Evolutionary conservation across 768 basidiomycete species (phyloP).

Genomic region (Hericium coralloides): DNA sequence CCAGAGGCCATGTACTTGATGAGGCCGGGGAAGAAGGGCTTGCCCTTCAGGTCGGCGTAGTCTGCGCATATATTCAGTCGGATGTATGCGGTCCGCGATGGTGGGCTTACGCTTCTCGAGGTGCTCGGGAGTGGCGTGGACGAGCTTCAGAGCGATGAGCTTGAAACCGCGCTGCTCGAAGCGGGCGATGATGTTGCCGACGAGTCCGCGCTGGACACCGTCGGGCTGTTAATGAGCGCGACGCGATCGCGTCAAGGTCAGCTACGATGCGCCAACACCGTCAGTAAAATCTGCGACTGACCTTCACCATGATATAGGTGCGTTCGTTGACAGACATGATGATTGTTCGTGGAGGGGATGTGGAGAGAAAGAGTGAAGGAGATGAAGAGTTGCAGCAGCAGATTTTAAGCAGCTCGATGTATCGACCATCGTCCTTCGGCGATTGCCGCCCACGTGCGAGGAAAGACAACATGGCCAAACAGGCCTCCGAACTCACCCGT

Average conservation of each 20-base stretch:
- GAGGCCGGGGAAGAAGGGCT: constrained; percentile 93
- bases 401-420: constrained; percentile 20
- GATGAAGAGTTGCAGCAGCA: constrained; percentile 11
- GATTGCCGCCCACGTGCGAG: constrained; percentile 19
- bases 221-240: constrained; percentile 61
- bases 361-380: constrained; percentile 21
- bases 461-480: constrained; percentile 36
- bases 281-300: constrained; percentile 14
- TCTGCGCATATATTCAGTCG: constrained; percentile 36
- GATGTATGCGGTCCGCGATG: not conserved
- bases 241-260: not conserved
- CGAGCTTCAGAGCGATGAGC: constrained; percentile 90
- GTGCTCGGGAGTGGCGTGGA: constrained; percentile 68
- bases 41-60: constrained; percentile 92
- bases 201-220: constrained; percentile 93
- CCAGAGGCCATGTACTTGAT: constrained; percentile 96
- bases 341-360: constrained; percentile 7
- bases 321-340: constrained; percentile 71
- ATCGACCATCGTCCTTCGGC: constrained; percentile 9
- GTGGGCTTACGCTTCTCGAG: constrained; percentile 72
- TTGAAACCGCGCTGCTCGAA: constrained; percentile 99
- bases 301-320: constrained; percentile 99
- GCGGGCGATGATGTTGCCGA: constrained; percentile 90
- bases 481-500: constrained; percentile 21
- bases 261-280: not conserved